Base-by-base conservation (phyloP, 1,284 basidiomycete genomes). In the Ceraceosorus guamensis region DNA sequence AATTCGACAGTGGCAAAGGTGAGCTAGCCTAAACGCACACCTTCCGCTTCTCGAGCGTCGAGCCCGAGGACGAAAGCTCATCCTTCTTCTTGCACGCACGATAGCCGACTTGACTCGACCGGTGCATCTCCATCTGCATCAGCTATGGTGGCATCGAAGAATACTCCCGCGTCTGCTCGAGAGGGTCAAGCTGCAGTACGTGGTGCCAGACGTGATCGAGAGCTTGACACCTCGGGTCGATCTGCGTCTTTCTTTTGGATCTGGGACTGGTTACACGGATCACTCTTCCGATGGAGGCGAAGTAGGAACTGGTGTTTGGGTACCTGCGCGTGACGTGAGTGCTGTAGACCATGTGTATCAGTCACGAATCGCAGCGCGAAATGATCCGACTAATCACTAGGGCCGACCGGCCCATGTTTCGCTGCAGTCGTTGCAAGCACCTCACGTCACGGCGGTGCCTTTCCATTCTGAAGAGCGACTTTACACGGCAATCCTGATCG, bases 401-500 rank as follows among this genome's bases (percentile, higher is more conserved):
- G n/a, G n/a, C n/a, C n/a, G n/a, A n/a, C n/a, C n/a, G n/a, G n/a
- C n/a, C n/a, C n/a, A n/a, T n/a, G n/a, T n/a, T n/a, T n/a, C n/a
- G n/a, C n/a, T n/a, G n/a, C n/a, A n/a, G n/a, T n/a, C n/a, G n/a
- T n/a, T n/a, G 46, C 16, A 24, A 48, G 46, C 11, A 11, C 31
- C 8, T 18, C 46, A 13, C 11, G 66, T 92, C 6, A 83, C 83
- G 61, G 84, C 83, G 5, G 87, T 85, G 46, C 84, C 86, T 1
- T 92, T 86, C 80, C 88, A 89, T 75, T 79, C 83, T 0, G 88
- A 93, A 52, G 82, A 83, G 13, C 83, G 86, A 49, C 77, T 86
- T n/a, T 96, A 95, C 77, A 95, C 92, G 0, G 78, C 97, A 59
- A 77, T 93, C 34, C 83, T 96, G 76, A 79, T 96, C 48, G 91